phyloP scores from a whole-genome alignment of 768 basidiomycete species.

The Suillus bovinus region DNA sequence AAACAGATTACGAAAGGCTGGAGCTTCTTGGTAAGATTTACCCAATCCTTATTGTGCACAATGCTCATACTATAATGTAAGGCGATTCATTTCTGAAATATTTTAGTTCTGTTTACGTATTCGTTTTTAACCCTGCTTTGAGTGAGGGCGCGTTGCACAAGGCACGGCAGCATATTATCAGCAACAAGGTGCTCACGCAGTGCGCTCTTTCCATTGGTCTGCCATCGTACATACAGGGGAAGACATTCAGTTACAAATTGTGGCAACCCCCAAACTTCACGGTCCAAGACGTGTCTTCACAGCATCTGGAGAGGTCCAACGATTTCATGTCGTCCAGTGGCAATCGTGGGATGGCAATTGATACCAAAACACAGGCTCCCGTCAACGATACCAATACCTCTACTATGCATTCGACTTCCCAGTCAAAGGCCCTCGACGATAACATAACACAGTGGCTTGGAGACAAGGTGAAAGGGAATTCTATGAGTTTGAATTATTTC shows the following conservation, averaged over 20 bases:
- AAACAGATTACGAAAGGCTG: constrained; percentile 80
- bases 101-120: constrained; percentile 70
- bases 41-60: neutral
- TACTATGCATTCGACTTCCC: neutral
- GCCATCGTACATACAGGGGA: constrained; percentile 72
- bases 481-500: constrained; percentile 12
- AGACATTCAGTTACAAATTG: constrained; percentile 61
- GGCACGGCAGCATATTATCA: constrained; percentile 68
- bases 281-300: constrained; percentile 15
- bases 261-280: constrained; percentile 61
- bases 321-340: neutral
- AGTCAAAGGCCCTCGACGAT: constrained; percentile 35
- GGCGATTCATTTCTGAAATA: constrained; percentile 88
- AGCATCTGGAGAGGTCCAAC: neutral
- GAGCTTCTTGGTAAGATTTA: constrained; percentile 71
- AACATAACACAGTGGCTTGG: constrained; percentile 58
- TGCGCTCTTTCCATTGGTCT: constrained; percentile 59
- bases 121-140: constrained; percentile 62
- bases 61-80: constrained; percentile 22
- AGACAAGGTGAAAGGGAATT: constrained; percentile 60
- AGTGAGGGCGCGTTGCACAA: constrained; percentile 70
- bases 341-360: neutral
- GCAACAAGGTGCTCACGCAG: constrained; percentile 64
- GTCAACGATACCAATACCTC: neutral
- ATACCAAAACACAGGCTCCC: neutral